Evolutionary conservation across 1,284 basidiomycete genomes (phyloP).

Genomic region (Fomes fomentarius): DNA sequence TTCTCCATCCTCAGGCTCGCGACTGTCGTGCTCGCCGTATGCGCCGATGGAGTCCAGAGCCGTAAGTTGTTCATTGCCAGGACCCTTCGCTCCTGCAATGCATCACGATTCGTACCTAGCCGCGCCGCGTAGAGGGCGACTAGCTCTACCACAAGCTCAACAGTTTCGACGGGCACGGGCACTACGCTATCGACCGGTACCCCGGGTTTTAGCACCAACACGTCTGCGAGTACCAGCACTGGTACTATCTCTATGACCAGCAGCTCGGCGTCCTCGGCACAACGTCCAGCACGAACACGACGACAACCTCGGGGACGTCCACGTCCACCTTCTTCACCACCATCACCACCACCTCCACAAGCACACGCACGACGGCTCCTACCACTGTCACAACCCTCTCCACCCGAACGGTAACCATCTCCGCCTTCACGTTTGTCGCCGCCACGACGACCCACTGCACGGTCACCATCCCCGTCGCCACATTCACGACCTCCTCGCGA

Average conservation of each 20-base stretch:
- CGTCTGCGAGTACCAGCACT: background rate
- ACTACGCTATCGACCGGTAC: no score
- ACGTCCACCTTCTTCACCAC: background rate
- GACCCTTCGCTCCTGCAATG: background rate
- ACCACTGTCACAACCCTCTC: background rate
- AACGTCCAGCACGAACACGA: no score
- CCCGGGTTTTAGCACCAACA: background rate
- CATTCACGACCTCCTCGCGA: background rate
- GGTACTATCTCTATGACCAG: background rate
- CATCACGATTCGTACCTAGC: no score
- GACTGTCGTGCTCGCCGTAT: background rate
- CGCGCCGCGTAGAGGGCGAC: no score
- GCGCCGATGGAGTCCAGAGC: background rate
- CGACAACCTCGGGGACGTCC: background rate
- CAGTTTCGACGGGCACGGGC: no score
- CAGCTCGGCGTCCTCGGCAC: no score
- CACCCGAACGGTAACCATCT: background rate
- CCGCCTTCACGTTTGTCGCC: background rate
- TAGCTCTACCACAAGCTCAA: no score
- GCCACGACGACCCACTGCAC: background rate
- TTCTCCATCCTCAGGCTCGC: no score
- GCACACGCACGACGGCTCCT: no score
- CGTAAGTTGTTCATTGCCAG: background rate
- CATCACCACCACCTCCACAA: background rate
- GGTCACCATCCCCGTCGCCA: background rate